Evolutionary conservation across 1,139 yeast genomes (phyloP).

Genomic region (Candida sanyaensis): DNA sequence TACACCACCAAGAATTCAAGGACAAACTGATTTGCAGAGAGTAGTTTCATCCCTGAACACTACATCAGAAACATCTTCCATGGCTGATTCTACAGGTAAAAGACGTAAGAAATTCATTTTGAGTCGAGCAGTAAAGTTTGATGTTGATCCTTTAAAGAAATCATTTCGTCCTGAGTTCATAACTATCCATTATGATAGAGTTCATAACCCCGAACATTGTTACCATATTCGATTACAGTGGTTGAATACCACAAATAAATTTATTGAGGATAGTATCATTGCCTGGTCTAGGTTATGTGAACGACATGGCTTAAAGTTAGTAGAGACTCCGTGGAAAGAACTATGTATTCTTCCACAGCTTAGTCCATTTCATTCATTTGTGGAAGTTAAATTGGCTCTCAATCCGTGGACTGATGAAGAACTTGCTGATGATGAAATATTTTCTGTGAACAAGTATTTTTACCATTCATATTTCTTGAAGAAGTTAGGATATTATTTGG

Average conservation of each 20-base stretch:
- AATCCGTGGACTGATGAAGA: slow-evolving; percentile 69
- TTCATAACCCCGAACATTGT: slow-evolving; percentile 94
- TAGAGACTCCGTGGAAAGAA: slow-evolving; percentile 94
- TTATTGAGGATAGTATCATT: slow-evolving; percentile 84
- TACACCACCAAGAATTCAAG: slow-evolving; percentile 33
- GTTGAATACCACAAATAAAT: slow-evolving; percentile 86
- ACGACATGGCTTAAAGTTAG: slow-evolving; percentile 79
- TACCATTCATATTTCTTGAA: slow-evolving; percentile 67
- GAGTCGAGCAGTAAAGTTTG: slow-evolving; percentile 64
- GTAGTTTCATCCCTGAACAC: slow-evolving; percentile 15
- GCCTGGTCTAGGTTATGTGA: slow-evolving; percentile 84
- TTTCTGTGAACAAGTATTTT: slow-evolving; percentile 53
- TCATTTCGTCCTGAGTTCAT: slow-evolving; percentile 80
- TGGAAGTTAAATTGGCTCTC: slow-evolving; percentile 61
- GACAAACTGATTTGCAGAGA: slow-evolving; percentile 9
- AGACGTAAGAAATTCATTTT: slow-evolving; percentile 37
- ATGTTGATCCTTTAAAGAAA: slow-evolving; percentile 71
- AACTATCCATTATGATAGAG: slow-evolving; percentile 85
- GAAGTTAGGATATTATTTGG: slow-evolving; percentile 73
- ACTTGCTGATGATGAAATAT: slow-evolving; percentile 49
- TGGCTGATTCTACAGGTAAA: slow-evolving; percentile 30
- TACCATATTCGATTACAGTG: slow-evolving; percentile 91
- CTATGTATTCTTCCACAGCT: slow-evolving; percentile 70
- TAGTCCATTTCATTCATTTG: slow-evolving; percentile 89
- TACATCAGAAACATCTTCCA: slow-evolving; percentile 37